Evolutionary conservation across 2,329 filamentous ascomycete genomes (phyloP), one percentile per base, ranked within the genome.

Genomic region (Aspergillus brasiliensis): DNA sequence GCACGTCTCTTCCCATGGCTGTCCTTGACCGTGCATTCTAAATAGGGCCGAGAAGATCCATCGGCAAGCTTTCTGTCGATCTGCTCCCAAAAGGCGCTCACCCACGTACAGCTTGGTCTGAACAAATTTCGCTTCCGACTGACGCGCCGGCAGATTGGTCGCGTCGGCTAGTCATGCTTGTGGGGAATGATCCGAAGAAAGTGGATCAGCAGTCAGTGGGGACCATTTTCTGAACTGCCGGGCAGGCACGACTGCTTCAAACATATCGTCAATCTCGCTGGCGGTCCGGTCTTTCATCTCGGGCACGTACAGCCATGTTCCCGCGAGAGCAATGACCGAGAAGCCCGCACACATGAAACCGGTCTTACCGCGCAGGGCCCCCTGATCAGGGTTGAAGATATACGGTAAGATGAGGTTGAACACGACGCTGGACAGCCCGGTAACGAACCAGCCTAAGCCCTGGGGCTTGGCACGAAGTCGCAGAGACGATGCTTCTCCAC

Each of bases 281-380:
- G 78, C 72, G 1, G 71, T 80, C 19, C 81, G 70, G 3, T 80
- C 80, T 69, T 81, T 82, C 73, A 84, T 85, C 67, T 87, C 84
- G 0, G 84, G 84, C 0, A 86, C 72, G 37, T 75, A 73, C 10
- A 77, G 71, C 73, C 76, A 86, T 0, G 79, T 77, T 0, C 79
- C 48, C 1, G 72, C 58, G 3, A 66, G 42, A 1, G 63, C 72
- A 0, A 77, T 2, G 0, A 75, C 5, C 61, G 72, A 75, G n/a
- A 75, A 62, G 0, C 65, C 77, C 10, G 69, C 67, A 60, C 75
- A 80, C 5, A 79, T 71, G 57, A 80, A 81, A 0, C 75, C 79
- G 0, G 75, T 76, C 61, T 80, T 80, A 0, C 73, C 78, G 5
- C 73, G 65, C 0, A 81, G 69, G 40, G 78, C 71, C 0, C 75